These are phyloP conservation scores for Mycena epipterygia DNA, from an alignment of 768 basidiomycete genomes.

Conservation along the genomic window DNA sequence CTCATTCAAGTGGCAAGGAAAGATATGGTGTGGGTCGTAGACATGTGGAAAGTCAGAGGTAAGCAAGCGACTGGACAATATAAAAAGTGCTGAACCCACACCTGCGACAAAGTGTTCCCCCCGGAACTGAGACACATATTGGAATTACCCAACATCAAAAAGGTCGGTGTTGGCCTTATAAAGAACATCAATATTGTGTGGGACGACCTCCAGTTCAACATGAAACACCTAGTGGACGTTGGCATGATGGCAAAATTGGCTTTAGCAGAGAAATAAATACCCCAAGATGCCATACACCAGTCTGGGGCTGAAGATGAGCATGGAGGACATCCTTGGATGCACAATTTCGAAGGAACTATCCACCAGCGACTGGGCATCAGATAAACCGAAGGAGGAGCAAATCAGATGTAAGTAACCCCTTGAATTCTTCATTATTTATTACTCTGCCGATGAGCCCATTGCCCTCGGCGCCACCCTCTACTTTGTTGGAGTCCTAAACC, in stretches of 20 bases:
- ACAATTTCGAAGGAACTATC: background rate
- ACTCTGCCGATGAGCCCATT: too few species aligned
- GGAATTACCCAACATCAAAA: background rate
- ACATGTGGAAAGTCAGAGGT: constrained; percentile 1
- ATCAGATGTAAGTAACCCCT: background rate
- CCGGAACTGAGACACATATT: background rate
- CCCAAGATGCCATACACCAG: background rate
- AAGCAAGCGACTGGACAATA: background rate
- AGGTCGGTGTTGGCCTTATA: background rate
- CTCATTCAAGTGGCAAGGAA: background rate
- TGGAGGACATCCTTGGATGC: background rate
- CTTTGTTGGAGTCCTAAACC: too few species aligned
- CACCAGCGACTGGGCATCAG: background rate
- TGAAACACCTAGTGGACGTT: background rate
- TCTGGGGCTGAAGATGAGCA: background rate
- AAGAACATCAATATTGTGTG: background rate
- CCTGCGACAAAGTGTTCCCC: background rate
- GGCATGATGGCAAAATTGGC: background rate
- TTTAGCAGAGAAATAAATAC: background rate
- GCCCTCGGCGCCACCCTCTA: too few species aligned
- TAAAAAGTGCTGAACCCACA: background rate
- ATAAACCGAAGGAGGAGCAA: background rate
- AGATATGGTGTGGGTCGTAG: background rate
- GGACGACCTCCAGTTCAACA: background rate
- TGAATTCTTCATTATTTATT: too few species aligned